These are phyloP conservation scores for Zizania palustris DNA, from an alignment of 202 grass and related monocot genomes.

Conservation along the genomic window DNA sequence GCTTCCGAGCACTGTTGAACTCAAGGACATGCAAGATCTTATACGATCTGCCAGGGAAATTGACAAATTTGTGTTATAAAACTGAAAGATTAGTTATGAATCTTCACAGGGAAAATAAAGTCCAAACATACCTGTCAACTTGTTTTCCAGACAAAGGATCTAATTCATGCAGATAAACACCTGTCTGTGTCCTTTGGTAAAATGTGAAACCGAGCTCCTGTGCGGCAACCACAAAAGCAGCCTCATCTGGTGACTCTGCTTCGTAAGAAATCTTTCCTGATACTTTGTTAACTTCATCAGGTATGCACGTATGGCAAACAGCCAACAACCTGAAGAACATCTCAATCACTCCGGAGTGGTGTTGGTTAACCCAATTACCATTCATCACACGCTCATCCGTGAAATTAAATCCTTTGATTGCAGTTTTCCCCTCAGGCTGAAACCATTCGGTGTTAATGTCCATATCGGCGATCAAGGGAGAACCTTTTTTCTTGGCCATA, in stretches of 20 bases:
- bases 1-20: slow-evolving; percentile 65
- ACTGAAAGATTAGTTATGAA: not conserved
- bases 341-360: slow-evolving; percentile 47
- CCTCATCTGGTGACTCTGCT: slow-evolving; percentile 97
- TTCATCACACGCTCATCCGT: slow-evolving; percentile 76
- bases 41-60: slow-evolving; percentile 45
- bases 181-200: slow-evolving; percentile 70
- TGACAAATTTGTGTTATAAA: not conserved
- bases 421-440: slow-evolving; percentile 16
- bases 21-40: slow-evolving; percentile 70
- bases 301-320: slow-evolving; percentile 85
- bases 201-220: slow-evolving; percentile 84
- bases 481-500: slow-evolving; percentile 63
- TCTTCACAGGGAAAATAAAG: slow-evolving; percentile 6
- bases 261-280: slow-evolving; percentile 71
- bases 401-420: slow-evolving; percentile 82
- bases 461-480: slow-evolving; percentile 37
- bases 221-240: slow-evolving; percentile 76
- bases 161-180: slow-evolving; percentile 61
- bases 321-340: slow-evolving; percentile 70
- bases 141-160: slow-evolving; percentile 53
- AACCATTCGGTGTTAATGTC: slow-evolving; percentile 9
- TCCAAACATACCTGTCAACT: slow-evolving; percentile 63
- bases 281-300: slow-evolving; percentile 71
- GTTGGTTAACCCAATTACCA: slow-evolving; percentile 72